These are phyloP conservation scores for Pelomyxa schiedti DNA, from an alignment of 78 protist species.

Conservation along the genomic window DNA sequence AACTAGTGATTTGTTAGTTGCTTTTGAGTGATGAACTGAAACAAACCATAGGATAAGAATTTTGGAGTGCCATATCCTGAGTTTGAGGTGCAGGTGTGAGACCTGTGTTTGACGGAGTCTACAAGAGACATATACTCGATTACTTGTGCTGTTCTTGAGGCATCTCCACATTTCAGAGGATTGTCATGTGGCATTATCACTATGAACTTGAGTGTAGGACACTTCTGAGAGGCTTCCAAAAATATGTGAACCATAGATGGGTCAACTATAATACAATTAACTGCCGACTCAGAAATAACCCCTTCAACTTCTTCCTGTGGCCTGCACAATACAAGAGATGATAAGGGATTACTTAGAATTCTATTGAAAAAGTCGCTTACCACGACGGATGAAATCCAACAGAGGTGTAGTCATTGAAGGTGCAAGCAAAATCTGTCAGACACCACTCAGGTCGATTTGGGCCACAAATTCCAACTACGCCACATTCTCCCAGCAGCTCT, in stretches of 20 bases:
- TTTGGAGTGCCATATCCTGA: too few species aligned
- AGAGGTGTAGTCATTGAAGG: background rate
- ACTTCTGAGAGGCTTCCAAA: background rate
- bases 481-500: too few species aligned
- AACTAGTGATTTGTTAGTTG: background rate
- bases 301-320: background rate
- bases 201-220: background rate
- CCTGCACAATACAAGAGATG: too few species aligned
- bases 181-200: background rate
- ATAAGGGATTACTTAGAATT: too few species aligned
- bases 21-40: background rate
- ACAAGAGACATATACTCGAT: too few species aligned
- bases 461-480: background rate
- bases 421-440: conserved; percentile 8
- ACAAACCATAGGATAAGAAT: background rate
- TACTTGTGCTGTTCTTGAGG: background rate
- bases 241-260: background rate
- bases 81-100: too few species aligned
- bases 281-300: background rate
- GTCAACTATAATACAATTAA: background rate
- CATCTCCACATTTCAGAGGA: background rate
- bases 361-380: too few species aligned
- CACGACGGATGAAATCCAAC: conserved; percentile 13
- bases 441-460: conserved; percentile 2
- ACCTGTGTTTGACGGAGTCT: too few species aligned